Evolutionary conservation across 1,139 yeast species (phyloP).

Genomic region (Zygoascus sp.): DNA sequence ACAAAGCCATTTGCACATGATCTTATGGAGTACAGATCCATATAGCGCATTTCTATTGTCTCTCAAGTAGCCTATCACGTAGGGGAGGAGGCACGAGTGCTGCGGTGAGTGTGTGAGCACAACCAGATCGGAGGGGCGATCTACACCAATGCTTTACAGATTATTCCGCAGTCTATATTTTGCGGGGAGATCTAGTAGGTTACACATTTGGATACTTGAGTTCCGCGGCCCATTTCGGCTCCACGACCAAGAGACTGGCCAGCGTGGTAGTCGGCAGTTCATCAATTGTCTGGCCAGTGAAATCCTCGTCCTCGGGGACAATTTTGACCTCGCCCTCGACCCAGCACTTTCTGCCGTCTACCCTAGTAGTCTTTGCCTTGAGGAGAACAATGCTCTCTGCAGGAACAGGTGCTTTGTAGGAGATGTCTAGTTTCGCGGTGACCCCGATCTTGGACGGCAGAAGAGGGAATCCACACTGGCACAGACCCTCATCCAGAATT

Average conservation of each 20-base stretch:
- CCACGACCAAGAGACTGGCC: slow-evolving; percentile 34
- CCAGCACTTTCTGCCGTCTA: slow-evolving; percentile 75
- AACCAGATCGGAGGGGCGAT: too few species aligned
- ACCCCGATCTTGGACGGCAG: slow-evolving; percentile 89
- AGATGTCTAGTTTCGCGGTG: slow-evolving; percentile 69
- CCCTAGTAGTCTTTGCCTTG: slow-evolving; percentile 60
- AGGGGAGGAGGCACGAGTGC: too few species aligned
- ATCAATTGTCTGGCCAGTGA: slow-evolving; percentile 13
- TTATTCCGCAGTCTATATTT: too few species aligned
- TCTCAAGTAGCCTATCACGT: too few species aligned
- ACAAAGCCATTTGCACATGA: too few species aligned
- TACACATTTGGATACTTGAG: slow-evolving; percentile 15
- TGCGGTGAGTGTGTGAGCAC: too few species aligned
- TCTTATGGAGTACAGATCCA: too few species aligned
- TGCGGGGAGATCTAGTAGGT: too few species aligned
- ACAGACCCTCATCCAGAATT: slow-evolving; percentile 78
- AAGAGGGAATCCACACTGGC: slow-evolving; percentile 78
- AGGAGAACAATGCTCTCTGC: slow-evolving; percentile 65
- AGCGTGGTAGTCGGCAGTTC: slow-evolving; percentile 25
- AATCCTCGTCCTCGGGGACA: slow-evolving; percentile 19
- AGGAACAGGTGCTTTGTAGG: slow-evolving; percentile 61
- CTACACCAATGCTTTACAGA: too few species aligned
- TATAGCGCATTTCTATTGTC: too few species aligned
- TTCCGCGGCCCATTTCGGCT: slow-evolving; percentile 34
- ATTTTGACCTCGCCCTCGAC: slow-evolving; percentile 49